Evolutionary conservation across 2,329 filamentous ascomycete species (phyloP), one percentile per base, ranked within the genome.

Genomic region (Fusarium subtropicale): DNA sequence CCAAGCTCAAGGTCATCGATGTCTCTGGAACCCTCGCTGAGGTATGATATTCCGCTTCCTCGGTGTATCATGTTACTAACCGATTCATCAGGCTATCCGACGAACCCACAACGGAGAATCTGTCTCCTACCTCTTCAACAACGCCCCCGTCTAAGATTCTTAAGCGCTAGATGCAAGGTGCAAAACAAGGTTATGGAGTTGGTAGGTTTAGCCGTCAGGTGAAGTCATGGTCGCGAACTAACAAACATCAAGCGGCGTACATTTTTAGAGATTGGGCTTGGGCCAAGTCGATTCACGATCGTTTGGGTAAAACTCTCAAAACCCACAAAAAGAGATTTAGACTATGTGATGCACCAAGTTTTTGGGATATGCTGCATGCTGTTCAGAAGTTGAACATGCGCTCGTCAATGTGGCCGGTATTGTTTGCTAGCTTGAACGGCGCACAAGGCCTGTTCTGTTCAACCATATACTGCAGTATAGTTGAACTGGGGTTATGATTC

Each of bases 1-100:
- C 89, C 60, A 91, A 92, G 80, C 88, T 97, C 68, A 90, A 94
- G 80, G 94, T 94, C 59, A 97, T 97, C 78, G 94, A 97, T 80
- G 93, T 97, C 74, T 93, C 91, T 75, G 91, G 92, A 42, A 97
- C 94, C 36, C 83, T 92, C 60, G 90, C 89, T n/a, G 90, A 86
- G 79, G 82, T 82, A 76, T 46, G 78, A 41, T 41, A 8, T 22
- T 20, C 36, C 9, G 13, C 36, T 22, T 26, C 16, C 30, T 10
- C 6, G 11, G 18, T 13, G 15, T 28, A 42, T 13, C 38, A 48
- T 34, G 44, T 50, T 44, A 45, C 57, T 74, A 28, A 72, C 56
- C 6, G 33, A 30, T 10, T 8, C 41, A n/a, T n/a, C 33, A 90
- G 80, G 89, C 89, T 15, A 91, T 90, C 71, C 84, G 89, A 56